phyloP scores from a whole-genome alignment of 2,329 filamentous ascomycete genomes.

The Sporothrix dimorphospora region DNA sequence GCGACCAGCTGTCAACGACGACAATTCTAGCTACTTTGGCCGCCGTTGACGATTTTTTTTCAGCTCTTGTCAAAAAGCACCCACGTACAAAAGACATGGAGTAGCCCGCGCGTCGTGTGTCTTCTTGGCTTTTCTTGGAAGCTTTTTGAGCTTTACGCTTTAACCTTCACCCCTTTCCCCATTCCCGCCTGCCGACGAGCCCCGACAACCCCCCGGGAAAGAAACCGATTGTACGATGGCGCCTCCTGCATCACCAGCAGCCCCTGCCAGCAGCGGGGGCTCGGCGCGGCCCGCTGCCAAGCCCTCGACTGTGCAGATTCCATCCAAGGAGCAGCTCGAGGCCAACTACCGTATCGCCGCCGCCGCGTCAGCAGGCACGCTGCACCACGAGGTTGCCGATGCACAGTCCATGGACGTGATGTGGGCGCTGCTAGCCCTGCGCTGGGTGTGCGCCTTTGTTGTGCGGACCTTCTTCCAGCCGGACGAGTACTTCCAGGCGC shows the following conservation, averaged over 20 bases:
- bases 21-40: background rate
- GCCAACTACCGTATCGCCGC: conserved; percentile 28
- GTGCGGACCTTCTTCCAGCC: conserved; percentile 94
- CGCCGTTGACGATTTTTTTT: background rate
- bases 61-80: background rate
- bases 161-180: background rate
- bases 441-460: conserved; percentile 77
- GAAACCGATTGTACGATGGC: conserved; percentile 1
- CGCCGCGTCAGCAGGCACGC: conserved; percentile 18
- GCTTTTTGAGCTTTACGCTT: background rate
- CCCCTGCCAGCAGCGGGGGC: background rate
- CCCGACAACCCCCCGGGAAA: background rate
- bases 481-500: conserved; percentile 94
- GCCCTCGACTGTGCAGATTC: background rate
- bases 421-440: conserved; percentile 63
- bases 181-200: background rate
- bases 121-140: conserved; percentile 14
- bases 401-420: conserved; percentile 44
- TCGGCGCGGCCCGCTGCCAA: conserved; percentile 16
- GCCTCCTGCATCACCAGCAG: conserved; percentile 7
- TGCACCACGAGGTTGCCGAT: conserved; percentile 38
- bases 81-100: conserved; percentile 15
- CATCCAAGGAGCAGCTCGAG: conserved; percentile 27
- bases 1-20: conserved; percentile 10
- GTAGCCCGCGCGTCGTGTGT: conserved; percentile 9